Percentiles rank a stretch among this genome's conserved stretches.
Evolutionary conservation across 768 basidiomycete genomes (phyloP).

Genomic region (Leccinum pellstonianum): DNA sequence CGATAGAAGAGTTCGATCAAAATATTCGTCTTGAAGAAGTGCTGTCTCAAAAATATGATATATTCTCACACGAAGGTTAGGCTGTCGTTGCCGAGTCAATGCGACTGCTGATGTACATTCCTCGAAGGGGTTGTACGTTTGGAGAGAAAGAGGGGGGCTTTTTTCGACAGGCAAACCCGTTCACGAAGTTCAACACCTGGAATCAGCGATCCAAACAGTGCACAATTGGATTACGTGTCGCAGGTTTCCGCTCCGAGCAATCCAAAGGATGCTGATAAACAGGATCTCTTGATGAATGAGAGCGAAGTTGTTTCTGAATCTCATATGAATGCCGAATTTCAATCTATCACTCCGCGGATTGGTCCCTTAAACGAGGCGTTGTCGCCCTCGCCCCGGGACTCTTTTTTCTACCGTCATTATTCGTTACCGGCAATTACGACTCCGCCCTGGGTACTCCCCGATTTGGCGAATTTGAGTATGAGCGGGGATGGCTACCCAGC

Average conservation of each 20-base stretch:
- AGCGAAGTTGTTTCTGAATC: neutral
- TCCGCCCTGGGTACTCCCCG: no score
- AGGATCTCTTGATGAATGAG: no score
- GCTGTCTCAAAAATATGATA: conserved; percentile 1
- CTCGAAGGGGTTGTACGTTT: conserved; percentile 1
- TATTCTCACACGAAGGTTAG: conserved; percentile 2
- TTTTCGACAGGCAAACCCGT: neutral
- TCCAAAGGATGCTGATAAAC: neutral
- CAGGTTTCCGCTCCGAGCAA: neutral
- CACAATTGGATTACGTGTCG: no score
- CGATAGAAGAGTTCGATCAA: neutral
- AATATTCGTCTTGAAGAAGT: neutral
- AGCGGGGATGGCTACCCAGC: no score
- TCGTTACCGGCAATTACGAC: no score
- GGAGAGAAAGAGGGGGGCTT: neutral
- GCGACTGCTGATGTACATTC: neutral
- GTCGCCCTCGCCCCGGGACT: no score
- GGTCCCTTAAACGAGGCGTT: no score
- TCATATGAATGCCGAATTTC: no score
- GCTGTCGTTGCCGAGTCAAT: no score
- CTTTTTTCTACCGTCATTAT: no score
- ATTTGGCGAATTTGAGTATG: no score
- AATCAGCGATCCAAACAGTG: neutral
- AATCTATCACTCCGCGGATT: no score
- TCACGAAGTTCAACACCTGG: neutral